Percentiles rank a stretch among this genome's conserved stretches.
These are phyloP conservation scores for Wickerhamiella pararugosa DNA, from an alignment of 1,139 yeast species.

Conservation along the genomic window DNA sequence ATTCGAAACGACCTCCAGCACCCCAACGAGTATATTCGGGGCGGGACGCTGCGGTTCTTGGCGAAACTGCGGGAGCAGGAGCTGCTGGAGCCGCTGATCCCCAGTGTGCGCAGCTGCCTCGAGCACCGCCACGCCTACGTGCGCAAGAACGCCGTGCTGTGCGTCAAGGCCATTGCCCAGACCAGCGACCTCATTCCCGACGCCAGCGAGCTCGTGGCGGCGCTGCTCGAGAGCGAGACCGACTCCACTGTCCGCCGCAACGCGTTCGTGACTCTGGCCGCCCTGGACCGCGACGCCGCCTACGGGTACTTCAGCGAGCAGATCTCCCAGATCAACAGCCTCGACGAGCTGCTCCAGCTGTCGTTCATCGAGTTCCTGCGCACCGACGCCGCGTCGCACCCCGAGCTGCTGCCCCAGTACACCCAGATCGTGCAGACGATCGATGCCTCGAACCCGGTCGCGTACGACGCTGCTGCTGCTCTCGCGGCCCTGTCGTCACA, in stretches of 20 bases:
- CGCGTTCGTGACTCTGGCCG: constrained; percentile 80
- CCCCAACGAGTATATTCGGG: constrained; percentile 94
- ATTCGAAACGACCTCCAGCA: constrained; percentile 95
- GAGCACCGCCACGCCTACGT: constrained; percentile 97
- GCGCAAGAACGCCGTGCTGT: constrained; percentile 91
- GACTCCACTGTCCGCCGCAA: constrained; percentile 94
- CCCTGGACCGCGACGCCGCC: constrained; percentile 73
- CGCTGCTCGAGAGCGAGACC: constrained; percentile 64
- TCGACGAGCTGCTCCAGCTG: constrained; percentile 77
- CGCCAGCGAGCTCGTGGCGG: constrained; percentile 69
- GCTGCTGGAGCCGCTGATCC: constrained; percentile 86
- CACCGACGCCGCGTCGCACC: constrained; percentile 52
- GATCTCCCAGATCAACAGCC: constrained; percentile 42
- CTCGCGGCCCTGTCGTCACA: constrained; percentile 58
- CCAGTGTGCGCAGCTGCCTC: constrained; percentile 78
- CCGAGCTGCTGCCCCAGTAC: constrained; percentile 56
- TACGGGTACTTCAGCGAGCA: constrained; percentile 67
- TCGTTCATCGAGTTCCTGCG: constrained; percentile 86
- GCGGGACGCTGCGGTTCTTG: constrained; percentile 83
- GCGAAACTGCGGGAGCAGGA: constrained; percentile 88
- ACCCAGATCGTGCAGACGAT: constrained; percentile 58
- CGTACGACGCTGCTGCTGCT: constrained; percentile 84
- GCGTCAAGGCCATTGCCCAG: constrained; percentile 66
- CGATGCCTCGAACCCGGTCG: constrained; percentile 63
- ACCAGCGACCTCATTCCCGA: constrained; percentile 78